Percentiles rank a stretch among this genome's conserved stretches.
Evolutionary conservation across 352 stramenopile species (phyloP).

Genomic region (Globisporangium cederbergense): DNA sequence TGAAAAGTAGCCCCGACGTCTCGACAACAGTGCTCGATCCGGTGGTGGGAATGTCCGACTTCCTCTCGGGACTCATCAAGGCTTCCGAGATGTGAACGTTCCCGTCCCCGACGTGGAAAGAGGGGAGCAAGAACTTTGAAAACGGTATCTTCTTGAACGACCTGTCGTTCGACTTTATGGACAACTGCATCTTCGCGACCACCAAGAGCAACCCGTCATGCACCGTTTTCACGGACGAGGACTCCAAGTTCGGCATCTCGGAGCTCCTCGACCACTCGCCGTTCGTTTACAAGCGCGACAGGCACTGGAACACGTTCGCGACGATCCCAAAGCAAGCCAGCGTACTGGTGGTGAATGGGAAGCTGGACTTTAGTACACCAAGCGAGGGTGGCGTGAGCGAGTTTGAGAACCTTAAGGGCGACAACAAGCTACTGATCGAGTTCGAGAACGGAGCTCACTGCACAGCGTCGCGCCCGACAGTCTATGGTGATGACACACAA

Average conservation of each 20-base stretch:
- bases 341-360: constrained; percentile 27
- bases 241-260: neutral
- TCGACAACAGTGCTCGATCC: neutral
- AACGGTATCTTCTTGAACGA: constrained; percentile 12
- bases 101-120: constrained; percentile 16
- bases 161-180: constrained; percentile 1
- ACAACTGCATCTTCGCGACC: constrained; percentile 18
- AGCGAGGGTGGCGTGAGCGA: constrained; percentile 1
- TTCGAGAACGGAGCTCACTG: constrained; percentile 26
- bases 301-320: constrained; percentile 23
- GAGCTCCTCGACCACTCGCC: neutral
- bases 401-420: constrained; percentile 17
- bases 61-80: constrained; percentile 26
- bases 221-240: neutral
- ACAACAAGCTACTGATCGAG: constrained; percentile 18
- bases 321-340: constrained; percentile 17
- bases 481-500: neutral
- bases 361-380: constrained; percentile 20
- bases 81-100: constrained; percentile 26
- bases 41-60: constrained; percentile 3
- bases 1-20: neutral
- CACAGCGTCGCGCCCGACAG: constrained; percentile 6
- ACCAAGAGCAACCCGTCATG: constrained; percentile 13
- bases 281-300: constrained; percentile 25
- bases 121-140: constrained; percentile 3